A percentile compares a stretch with the other conserved stretches of the same genome.
These are phyloP conservation scores for Chlorella sp. DNA, from an alignment of 139 green algal species.

Conservation along the genomic window DNA sequence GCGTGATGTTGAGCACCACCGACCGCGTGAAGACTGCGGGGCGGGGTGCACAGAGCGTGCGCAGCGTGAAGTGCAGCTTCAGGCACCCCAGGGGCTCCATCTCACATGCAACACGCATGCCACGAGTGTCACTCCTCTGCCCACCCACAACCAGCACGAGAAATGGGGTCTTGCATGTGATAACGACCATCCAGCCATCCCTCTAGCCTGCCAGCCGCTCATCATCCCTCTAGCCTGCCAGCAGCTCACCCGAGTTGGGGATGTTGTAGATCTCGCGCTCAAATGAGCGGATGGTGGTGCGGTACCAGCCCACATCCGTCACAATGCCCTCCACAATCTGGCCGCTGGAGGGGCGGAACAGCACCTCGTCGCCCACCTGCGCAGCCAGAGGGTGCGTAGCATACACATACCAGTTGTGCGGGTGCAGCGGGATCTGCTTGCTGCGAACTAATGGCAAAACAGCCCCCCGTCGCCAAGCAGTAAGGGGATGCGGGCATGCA, in stretches of 20 bases:
- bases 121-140: too few species aligned
- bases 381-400: too few species aligned
- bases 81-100: not conserved
- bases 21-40: conserved; percentile 85
- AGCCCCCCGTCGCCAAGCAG: conserved; percentile 76
- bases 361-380: conserved; percentile 84
- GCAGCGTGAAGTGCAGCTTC: not conserved
- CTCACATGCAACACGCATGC: too few species aligned
- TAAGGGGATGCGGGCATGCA: not conserved
- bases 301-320: conserved; percentile 93
- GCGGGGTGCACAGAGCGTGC: not conserved
- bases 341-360: conserved; percentile 72
- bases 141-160: too few species aligned
- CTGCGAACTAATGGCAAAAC: too few species aligned
- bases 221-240: too few species aligned
- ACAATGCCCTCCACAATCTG: conserved; percentile 90
- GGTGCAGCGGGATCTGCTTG: too few species aligned
- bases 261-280: conserved; percentile 80
- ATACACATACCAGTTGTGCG: too few species aligned
- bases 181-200: too few species aligned
- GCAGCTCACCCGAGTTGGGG: conserved; percentile 60
- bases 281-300: conserved; percentile 86
- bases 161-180: too few species aligned
- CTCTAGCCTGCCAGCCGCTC: too few species aligned
- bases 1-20: conserved; percentile 92